Evolutionary conservation across 2,329 filamentous ascomycete species (phyloP), one percentile per base, ranked within the genome.

Genomic region (Dactylellina sp.): DNA sequence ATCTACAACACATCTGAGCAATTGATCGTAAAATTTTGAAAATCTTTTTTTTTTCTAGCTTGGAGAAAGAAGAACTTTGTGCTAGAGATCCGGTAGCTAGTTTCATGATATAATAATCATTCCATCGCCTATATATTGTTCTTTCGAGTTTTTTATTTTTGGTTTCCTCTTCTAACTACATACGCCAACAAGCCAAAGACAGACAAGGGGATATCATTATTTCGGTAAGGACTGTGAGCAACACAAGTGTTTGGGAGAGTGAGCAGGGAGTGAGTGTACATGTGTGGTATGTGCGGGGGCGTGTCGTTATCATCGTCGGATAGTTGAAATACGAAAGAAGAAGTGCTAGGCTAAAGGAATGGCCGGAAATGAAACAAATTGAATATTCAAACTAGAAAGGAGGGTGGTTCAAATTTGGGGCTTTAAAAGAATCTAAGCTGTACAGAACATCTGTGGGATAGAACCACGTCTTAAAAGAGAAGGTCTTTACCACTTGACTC

Each of bases 1-100:
- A 32, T 24, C 25, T 60, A 46, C 63, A 68, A 68, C 63, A 28
- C 53, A 60, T 24, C 24, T 60, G n/a, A 44, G 7, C 14, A 56
- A 40, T 40, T 6, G 39, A 14, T 24, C 28, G 47, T 25, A 18
- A 7, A 20, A 50, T 50, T 46, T 18, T 7, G 5, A 46, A 16
- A 20, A 5, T 5, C 4, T 9, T 32, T 32, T 32, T 32, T 32
- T 32, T 4, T 5, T 32, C 5, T 32, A 9, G 28, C n/a, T n/a
- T 32, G 12, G 20, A 12, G 16, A 46, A 46, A 46, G 20, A 46
- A 46, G 16, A 22, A 42, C 7, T 35, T 40, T 6, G 37, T 40
- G 9, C 5, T 40, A 16, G 3, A 40, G 37, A 32, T 28, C 47
- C 11, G 22, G 11, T 25, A n/a, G 1, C 22, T 14, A 12, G 9